Evolutionary conservation across 176 grass and related monocot species (phyloP).

Genomic region (Oryza meyeriana): DNA sequence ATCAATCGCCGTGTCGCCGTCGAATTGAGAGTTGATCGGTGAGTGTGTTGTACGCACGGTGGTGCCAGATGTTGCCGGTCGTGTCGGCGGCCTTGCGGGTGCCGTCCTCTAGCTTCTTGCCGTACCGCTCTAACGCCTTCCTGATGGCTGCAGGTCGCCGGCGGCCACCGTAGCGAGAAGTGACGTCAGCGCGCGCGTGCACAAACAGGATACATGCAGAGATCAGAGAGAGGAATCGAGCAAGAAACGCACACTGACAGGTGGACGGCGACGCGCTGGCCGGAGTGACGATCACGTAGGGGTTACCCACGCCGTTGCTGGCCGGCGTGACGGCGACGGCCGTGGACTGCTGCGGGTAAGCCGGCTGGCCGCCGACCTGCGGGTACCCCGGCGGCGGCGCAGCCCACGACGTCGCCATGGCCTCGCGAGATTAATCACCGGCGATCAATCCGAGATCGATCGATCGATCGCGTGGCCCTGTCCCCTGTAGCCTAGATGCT

Average conservation of each 20-base stretch:
- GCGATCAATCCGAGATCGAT: background rate
- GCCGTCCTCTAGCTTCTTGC: conserved; percentile 62
- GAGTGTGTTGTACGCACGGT: conserved; percentile 21
- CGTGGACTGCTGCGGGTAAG: conserved; percentile 16
- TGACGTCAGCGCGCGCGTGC: background rate
- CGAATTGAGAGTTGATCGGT: background rate
- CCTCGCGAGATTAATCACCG: background rate
- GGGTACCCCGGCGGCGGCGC: conserved; percentile 28
- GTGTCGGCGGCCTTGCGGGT: conserved; percentile 56
- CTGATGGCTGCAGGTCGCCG: conserved; percentile 21
- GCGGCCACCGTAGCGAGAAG: background rate
- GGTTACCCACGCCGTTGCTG: conserved; percentile 44
- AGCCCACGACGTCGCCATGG: conserved; percentile 26
- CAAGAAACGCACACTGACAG: conserved; percentile 38
- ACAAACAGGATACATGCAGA: background rate
- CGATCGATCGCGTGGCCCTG: background rate
- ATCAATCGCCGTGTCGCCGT: background rate
- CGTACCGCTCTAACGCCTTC: conserved; percentile 57
- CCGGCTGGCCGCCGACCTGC: conserved; percentile 15
- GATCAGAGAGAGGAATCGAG: background rate
- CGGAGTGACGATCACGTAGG: conserved; percentile 64
- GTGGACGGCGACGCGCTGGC: conserved; percentile 27
- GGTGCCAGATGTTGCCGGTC: conserved; percentile 76
- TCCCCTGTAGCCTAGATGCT: conserved; percentile 5
- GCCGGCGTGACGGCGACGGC: conserved; percentile 33